A percentile compares a stretch with the other conserved stretches of the same genome.
These are phyloP conservation scores for Ramichloridium luteum DNA, from an alignment of 2,329 filamentous ascomycete species.

Conservation along the genomic window DNA sequence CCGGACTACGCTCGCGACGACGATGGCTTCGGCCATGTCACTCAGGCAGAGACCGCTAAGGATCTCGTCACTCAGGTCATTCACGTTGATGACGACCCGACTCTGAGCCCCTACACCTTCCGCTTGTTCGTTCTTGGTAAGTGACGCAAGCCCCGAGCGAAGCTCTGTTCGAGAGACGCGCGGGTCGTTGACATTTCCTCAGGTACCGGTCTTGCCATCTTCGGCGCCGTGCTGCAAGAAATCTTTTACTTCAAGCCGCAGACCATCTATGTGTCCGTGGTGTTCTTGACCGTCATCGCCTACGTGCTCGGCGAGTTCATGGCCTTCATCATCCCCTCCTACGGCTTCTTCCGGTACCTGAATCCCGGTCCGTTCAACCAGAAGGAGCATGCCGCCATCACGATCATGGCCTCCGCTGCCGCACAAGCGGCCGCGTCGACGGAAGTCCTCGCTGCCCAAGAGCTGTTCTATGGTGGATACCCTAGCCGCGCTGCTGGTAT, in stretches of 20 bases:
- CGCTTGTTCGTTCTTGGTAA: conserved; percentile 29
- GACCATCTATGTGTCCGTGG: conserved; percentile 31
- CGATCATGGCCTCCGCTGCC: conserved; percentile 35
- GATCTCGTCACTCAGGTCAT: conserved; percentile 25
- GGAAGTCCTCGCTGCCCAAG: conserved; percentile 35
- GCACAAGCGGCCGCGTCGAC: conserved; percentile 24
- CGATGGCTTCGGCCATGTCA: conserved; percentile 7
- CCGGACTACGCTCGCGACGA: conserved; percentile 5
- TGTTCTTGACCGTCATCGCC: conserved; percentile 35
- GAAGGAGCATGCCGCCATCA: conserved; percentile 28
- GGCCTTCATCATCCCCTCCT: conserved; percentile 26
- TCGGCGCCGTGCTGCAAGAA: conserved; percentile 27
- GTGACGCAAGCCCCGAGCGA: too few species aligned
- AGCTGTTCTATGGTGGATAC: conserved; percentile 35
- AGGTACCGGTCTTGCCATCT: conserved; percentile 16
- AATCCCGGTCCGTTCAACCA: conserved; percentile 28
- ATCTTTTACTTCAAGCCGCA: conserved; percentile 41
- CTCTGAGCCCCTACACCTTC: conserved; percentile 28
- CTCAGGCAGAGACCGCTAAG: conserved; percentile 15
- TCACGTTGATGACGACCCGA: conserved; percentile 28
- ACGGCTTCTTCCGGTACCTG: conserved; percentile 25
- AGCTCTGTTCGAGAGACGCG: too few species aligned
- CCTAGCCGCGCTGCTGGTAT: conserved; percentile 31
- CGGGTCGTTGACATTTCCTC: neutral
- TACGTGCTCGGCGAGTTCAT: conserved; percentile 33